phyloP scores from a whole-genome alignment of 768 basidiomycete genomes.

The Mycena rebaudengoi region DNA sequence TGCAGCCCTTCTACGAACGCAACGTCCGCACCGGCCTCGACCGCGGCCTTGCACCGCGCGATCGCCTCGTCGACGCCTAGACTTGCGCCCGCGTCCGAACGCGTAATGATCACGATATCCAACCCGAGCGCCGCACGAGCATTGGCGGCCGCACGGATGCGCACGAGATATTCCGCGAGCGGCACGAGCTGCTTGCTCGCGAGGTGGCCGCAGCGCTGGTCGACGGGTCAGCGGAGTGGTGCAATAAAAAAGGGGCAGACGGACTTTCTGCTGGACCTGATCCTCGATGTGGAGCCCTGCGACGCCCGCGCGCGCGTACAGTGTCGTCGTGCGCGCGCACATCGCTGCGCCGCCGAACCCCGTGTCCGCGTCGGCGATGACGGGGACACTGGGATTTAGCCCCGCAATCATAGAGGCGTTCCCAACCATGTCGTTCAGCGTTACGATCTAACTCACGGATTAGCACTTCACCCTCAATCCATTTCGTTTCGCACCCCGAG shows the following conservation, averaged over 20 bases:
- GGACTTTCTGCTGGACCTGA: slow-evolving; percentile 47
- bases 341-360: slow-evolving; percentile 66
- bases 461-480: neutral
- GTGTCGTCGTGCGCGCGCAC: slow-evolving; percentile 61
- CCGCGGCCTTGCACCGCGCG: slow-evolving; percentile 48
- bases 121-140: slow-evolving; percentile 54
- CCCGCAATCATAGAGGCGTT: slow-evolving; percentile 59
- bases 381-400: slow-evolving; percentile 53
- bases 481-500: slow-evolving; percentile 35
- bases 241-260: too few relatives aligned
- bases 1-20: slow-evolving; percentile 56
- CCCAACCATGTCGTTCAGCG: slow-evolving; percentile 28
- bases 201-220: slow-evolving; percentile 58
- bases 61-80: slow-evolving; percentile 52
- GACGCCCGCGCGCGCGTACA: slow-evolving; percentile 59
- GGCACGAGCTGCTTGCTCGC: slow-evolving; percentile 62
- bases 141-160: slow-evolving; percentile 60
- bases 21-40: slow-evolving; percentile 47
- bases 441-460: slow-evolving; percentile 20
- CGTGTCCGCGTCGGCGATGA: slow-evolving; percentile 67
- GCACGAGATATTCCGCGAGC: slow-evolving; percentile 56
- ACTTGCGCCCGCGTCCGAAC: slow-evolving; percentile 51
- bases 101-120: slow-evolving; percentile 43
- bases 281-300: slow-evolving; percentile 66
- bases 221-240: too few relatives aligned